A percentile compares a stretch with the other conserved stretches of the same genome.
phyloP scores from a whole-genome alignment of 257 asterid genomes.

The Forsythia viridissima region DNA sequence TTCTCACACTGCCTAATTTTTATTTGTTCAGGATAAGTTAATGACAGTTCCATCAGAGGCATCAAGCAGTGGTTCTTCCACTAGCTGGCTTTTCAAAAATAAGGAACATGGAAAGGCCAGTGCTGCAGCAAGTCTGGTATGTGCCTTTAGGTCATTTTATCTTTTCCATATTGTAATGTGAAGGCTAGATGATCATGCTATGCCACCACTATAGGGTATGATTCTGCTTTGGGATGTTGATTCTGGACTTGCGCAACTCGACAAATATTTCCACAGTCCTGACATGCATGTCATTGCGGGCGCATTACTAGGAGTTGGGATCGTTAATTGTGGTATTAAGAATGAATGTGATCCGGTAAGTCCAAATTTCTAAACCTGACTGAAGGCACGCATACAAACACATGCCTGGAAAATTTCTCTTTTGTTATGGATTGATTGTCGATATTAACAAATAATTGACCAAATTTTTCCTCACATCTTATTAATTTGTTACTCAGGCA shows the following conservation, averaged over 20 bases:
- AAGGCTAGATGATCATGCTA: constrained; percentile 21
- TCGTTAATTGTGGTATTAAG: constrained; percentile 75
- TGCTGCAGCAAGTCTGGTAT: constrained; percentile 96
- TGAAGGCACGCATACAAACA: not conserved
- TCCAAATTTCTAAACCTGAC: not conserved
- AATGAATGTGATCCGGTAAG: constrained; percentile 96
- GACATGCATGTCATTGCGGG: constrained; percentile 81
- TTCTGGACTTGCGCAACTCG: constrained; percentile 92
- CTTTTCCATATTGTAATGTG: not conserved
- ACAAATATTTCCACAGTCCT: constrained; percentile 83
- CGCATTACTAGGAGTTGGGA: constrained; percentile 89
- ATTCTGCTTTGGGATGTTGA: constrained; percentile 96
- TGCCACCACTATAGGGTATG: constrained; percentile 67
- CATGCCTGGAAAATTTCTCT: not conserved
- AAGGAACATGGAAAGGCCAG: constrained; percentile 95
- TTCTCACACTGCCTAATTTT: not conserved
- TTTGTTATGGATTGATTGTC: constrained; percentile 11
- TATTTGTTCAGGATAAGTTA: constrained; percentile 72
- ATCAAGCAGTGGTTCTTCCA: constrained; percentile 66
- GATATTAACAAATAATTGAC: constrained; percentile 4
- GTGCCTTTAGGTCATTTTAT: constrained; percentile 8
- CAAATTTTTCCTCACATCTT: constrained; percentile 14
- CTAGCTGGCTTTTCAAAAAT: constrained; percentile 94
- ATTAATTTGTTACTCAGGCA: constrained; percentile 54
- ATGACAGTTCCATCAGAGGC: constrained; percentile 89